Evolutionary conservation across 805 yeast genomes (phyloP).

Genomic region (Schwanniomyces pseudopolymorphus): DNA sequence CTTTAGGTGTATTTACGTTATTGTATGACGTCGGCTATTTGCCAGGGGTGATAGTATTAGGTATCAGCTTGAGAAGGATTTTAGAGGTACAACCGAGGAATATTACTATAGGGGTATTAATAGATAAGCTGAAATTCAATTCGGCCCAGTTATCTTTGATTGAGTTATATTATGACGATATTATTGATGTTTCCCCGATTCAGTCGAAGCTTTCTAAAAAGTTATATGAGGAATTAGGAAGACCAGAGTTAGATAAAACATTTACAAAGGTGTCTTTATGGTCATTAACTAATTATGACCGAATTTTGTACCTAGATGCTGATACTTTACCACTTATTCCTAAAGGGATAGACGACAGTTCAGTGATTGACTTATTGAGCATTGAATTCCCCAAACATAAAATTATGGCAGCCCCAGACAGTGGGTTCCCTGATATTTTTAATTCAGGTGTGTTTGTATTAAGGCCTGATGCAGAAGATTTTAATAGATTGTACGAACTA

Average conservation of each 20-base stretch:
- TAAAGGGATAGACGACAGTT: conserved; percentile 11
- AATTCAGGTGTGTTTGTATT: conserved; percentile 74
- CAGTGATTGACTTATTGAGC: conserved; percentile 29
- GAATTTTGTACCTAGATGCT: conserved; percentile 60
- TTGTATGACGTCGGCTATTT: conserved; percentile 52
- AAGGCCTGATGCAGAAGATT: conserved; percentile 49
- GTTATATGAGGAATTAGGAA: conserved; percentile 34
- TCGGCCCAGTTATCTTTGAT: conserved; percentile 27
- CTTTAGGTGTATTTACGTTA: conserved; percentile 45
- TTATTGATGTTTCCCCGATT: conserved; percentile 26
- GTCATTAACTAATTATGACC: conserved; percentile 45
- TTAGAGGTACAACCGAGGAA: conserved; percentile 4
- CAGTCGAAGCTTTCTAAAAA: conserved; percentile 24
- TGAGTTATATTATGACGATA: conserved; percentile 24
- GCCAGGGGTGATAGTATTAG: conserved; percentile 59
- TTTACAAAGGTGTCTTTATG: conserved; percentile 59
- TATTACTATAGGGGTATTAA: conserved; percentile 28
- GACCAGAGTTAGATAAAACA: conserved; percentile 55
- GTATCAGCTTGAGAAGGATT: conserved; percentile 27
- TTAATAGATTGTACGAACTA: conserved; percentile 17
- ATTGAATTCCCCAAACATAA: conserved; percentile 20
- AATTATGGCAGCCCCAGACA: conserved; percentile 67
- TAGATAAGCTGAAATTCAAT: conserved; percentile 28
- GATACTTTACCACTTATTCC: conserved; percentile 54
- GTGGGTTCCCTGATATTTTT: conserved; percentile 92